Conservation (phyloP, 345 rosid genomes). For the Brassica juncea region DNA sequence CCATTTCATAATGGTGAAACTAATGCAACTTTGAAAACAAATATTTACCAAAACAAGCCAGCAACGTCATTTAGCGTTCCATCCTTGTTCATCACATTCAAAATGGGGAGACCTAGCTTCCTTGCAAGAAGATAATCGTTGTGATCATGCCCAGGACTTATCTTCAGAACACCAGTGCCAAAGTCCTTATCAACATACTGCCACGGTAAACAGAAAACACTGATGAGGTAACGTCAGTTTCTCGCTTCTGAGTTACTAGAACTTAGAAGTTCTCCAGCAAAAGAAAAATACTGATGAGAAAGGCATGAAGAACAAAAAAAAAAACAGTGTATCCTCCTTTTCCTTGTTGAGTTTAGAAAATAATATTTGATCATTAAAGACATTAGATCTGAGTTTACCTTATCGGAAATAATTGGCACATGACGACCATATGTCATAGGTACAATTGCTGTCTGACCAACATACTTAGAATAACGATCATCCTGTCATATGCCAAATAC, state of each 20-base stretch:
- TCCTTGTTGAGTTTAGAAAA: constrained; percentile 17
- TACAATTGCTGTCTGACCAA: constrained; percentile 89
- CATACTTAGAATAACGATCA: constrained; percentile 77
- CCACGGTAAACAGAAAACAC: constrained; percentile 37
- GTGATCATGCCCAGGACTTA: constrained; percentile 99
- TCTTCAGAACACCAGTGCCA: constrained; percentile 98
- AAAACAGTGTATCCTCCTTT: too few relatives aligned
- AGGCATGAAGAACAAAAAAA: not conserved
- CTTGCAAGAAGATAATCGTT: constrained; percentile 95
- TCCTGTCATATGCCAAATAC: constrained; percentile 56
- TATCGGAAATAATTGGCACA: constrained; percentile 86
- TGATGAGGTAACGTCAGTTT: constrained; percentile 16
- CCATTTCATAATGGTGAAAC: not conserved
- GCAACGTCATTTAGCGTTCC: constrained; percentile 94
- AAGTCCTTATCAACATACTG: constrained; percentile 97
- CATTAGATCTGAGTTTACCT: constrained; percentile 63
- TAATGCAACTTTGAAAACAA: constrained; percentile 18
- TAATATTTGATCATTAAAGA: not conserved
- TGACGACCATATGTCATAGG: constrained; percentile 99
- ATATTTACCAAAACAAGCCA: constrained; percentile 75
- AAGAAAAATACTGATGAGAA: not conserved
- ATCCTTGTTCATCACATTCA: constrained; percentile 97
- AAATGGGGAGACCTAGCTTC: constrained; percentile 94
- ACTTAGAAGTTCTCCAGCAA: not conserved
- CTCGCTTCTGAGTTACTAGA: constrained; percentile 18